phyloP scores from a whole-genome alignment of 257 asterid species.

The Ilex aquifolium region DNA sequence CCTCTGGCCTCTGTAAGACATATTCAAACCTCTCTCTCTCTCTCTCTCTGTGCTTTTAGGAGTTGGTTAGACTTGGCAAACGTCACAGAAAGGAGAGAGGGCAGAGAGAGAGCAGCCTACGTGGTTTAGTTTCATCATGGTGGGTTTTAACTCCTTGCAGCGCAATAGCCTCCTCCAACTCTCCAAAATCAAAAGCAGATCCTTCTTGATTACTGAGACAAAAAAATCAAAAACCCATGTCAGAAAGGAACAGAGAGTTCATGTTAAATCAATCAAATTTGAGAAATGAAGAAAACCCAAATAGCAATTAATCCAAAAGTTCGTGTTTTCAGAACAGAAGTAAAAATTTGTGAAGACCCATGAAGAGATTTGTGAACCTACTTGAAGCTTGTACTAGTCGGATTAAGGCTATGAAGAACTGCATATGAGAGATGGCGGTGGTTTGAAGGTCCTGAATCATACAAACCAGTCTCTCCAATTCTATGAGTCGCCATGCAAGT shows the following conservation, averaged over 20 bases:
- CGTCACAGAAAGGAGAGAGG: constrained; percentile 31
- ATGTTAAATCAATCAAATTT: background rate
- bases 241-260: background rate
- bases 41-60: constrained; percentile 4
- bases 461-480: constrained; percentile 47
- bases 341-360: no score
- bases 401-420: constrained; percentile 53
- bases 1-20: constrained; percentile 25
- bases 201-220: constrained; percentile 54
- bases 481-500: constrained; percentile 81
- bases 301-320: no score
- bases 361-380: constrained; percentile 5
- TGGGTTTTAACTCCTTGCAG: constrained; percentile 54
- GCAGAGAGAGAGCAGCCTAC: constrained; percentile 28
- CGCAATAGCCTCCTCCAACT: constrained; percentile 79
- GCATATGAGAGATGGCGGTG: constrained; percentile 41
- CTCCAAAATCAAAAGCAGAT: constrained; percentile 77
- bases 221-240: background rate
- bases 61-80: constrained; percentile 36
- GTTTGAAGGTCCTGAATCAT: constrained; percentile 43
- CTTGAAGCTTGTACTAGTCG: constrained; percentile 49
- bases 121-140: constrained; percentile 64
- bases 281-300: background rate
- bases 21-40: constrained; percentile 27
- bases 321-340: no score